These are phyloP conservation scores for Ceraceosorus guamensis DNA, from an alignment of 1,284 basidiomycete genomes.

Conservation along the genomic window DNA sequence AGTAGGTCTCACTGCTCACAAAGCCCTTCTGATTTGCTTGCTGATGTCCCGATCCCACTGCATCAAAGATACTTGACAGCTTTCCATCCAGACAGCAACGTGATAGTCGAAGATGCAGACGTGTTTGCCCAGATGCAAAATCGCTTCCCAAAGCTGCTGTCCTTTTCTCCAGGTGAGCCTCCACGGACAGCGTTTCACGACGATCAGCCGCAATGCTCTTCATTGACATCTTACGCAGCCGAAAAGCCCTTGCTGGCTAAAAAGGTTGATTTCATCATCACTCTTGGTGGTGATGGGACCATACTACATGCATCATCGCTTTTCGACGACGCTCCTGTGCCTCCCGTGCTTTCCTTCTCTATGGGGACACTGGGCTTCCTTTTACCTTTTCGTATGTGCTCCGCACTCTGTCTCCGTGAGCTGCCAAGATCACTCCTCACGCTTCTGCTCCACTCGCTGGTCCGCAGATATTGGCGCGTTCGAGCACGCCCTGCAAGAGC, in stretches of 20 bases:
- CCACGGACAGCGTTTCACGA: background rate
- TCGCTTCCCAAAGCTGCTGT: slow-evolving; percentile 49
- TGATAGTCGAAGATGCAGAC: slow-evolving; percentile 63
- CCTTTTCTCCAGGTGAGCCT: background rate
- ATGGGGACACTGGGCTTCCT: slow-evolving; percentile 93
- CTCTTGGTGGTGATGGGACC: slow-evolving; percentile 89
- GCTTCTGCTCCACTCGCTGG: background rate
- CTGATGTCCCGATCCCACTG: background rate
- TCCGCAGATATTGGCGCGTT: slow-evolving; percentile 31
- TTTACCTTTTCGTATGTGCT: slow-evolving; percentile 75
- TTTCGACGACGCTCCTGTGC: slow-evolving; percentile 79
- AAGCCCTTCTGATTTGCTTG: background rate
- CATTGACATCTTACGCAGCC: background rate
- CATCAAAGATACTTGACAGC: slow-evolving; percentile 20
- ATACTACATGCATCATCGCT: slow-evolving; percentile 88
- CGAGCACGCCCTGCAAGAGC: slow-evolving; percentile 26
- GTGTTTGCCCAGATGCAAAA: slow-evolving; percentile 59
- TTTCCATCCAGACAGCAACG: slow-evolving; percentile 62
- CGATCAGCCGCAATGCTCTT: slow-evolving; percentile 3
- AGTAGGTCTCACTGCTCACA: slow-evolving; percentile 24
- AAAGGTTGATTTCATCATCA: slow-evolving; percentile 69
- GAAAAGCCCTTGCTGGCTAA: slow-evolving; percentile 19
- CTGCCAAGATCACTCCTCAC: background rate
- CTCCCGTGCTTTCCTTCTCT: slow-evolving; percentile 88
- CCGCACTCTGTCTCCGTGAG: slow-evolving; percentile 1